Evolutionary conservation across 257 asterid species (phyloP).

Genomic region (Solanum stenotomum): DNA sequence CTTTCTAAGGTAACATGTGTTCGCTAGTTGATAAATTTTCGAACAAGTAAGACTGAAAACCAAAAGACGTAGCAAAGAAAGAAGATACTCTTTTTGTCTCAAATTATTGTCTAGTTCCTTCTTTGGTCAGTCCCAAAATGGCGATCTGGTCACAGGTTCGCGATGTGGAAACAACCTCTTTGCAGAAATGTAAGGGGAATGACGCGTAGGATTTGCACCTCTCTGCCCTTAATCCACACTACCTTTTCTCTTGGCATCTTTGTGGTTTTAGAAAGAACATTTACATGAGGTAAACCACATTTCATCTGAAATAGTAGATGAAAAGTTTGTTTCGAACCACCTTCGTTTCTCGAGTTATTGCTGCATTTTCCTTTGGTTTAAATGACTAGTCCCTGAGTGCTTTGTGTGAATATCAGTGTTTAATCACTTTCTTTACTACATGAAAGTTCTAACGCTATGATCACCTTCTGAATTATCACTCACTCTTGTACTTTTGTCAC

Average conservation of each 20-base stretch:
- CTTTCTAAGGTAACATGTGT: background rate
- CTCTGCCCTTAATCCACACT: background rate
- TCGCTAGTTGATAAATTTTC: background rate
- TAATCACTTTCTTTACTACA: background rate
- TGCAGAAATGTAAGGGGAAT: background rate
- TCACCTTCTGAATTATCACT: background rate
- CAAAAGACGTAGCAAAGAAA: background rate
- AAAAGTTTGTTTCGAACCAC: background rate
- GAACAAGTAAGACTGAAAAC: background rate
- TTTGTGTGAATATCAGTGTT: background rate
- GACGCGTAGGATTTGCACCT: background rate
- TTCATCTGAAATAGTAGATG: background rate
- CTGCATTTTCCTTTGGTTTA: background rate
- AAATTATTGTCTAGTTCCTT: background rate
- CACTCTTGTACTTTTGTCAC: background rate
- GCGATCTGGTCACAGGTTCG: background rate
- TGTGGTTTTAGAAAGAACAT: background rate
- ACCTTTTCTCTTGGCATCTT: background rate
- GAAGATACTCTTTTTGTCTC: background rate
- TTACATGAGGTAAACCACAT: background rate
- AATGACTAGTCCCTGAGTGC: background rate
- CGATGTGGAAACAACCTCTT: background rate
- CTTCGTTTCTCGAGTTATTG: background rate
- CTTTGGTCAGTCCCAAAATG: background rate
- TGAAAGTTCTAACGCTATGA: background rate